Evolutionary conservation across 2,329 filamentous ascomycete species (phyloP), one percentile per base, ranked within the genome.

Genomic region (Stemphylium beticola): DNA sequence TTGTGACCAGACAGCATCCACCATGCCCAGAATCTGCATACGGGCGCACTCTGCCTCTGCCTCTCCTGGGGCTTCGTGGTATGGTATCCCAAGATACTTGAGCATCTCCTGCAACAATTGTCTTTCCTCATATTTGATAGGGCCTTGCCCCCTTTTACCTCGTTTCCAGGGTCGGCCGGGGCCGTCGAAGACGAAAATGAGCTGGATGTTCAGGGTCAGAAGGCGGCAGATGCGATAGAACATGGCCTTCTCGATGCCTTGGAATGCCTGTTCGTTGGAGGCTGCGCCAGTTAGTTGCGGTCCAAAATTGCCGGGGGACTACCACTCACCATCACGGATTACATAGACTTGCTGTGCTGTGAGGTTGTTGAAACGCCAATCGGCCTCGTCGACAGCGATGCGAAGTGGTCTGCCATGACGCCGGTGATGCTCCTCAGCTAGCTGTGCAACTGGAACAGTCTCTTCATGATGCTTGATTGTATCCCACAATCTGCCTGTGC

Each of bases 151-250:
- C 31, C 61, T 44, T 36, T 73, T 58, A 9, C 68, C 66, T 12
- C 72, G 60, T 58, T 79, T 76, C 65, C 69, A 64, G 1, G 75
- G 73, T 52, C 71, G 78, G 14, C 78, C 76, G 9, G 79, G 73
- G 0, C 83, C 82, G 52, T 85, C 83, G 56, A 83, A 84, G 3
- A 86, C 78, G 51, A 85, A 84, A 6, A 85, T 60, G 1, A 82
- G 74, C 36, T 82, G 77, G 5, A 86, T 79, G 14, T 82, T 78
- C 5, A 81, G 73, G 17, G 76, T 76, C 22, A 83, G 72, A 1
- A 84, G 74, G 4, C 77, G 75, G 43, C 80, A 65, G 55, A 82
- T 68, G 6, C 76, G 72, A 57, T 68, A 76, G 29, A 79, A 69
- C 41, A 79, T 76, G 3, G 61, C 57, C 49, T 78, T 79, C 55